These are phyloP conservation scores for Meyerozyma guilliermondii DNA, from an alignment of 1,139 yeast species.

Conservation along the genomic window DNA sequence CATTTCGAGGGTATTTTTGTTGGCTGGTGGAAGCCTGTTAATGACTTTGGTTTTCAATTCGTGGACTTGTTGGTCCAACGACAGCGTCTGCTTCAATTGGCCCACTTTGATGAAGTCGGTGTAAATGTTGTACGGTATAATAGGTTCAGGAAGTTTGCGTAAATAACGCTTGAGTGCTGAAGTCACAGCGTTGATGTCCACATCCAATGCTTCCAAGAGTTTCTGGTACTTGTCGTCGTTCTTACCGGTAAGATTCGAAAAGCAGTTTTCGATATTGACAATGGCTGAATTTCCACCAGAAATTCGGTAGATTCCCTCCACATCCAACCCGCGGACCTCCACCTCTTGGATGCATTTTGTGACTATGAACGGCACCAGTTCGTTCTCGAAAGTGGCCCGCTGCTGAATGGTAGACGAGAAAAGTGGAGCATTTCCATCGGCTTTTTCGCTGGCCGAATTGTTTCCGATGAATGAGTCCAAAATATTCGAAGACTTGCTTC, in stretches of 20 bases:
- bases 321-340: conserved; percentile 63
- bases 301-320: conserved; percentile 87
- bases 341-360: conserved; percentile 74
- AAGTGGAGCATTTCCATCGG: conserved; percentile 19
- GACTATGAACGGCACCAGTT: conserved; percentile 64
- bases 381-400: conserved; percentile 57
- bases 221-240: conserved; percentile 37
- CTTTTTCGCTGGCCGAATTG: conserved; percentile 7
- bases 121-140: conserved; percentile 68
- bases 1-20: conserved; percentile 49
- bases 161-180: conserved; percentile 83
- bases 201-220: conserved; percentile 44
- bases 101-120: conserved; percentile 53
- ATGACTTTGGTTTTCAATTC: conserved; percentile 26
- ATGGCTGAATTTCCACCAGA: conserved; percentile 85
- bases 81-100: conserved; percentile 27
- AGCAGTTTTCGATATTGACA: conserved; percentile 48
- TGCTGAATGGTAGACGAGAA: conserved; percentile 51
- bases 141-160: conserved; percentile 79
- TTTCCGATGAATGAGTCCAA: conserved; percentile 32
- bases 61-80: conserved; percentile 26
- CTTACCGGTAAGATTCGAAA: conserved; percentile 25
- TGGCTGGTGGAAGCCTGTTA: conserved; percentile 59
- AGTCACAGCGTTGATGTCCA: conserved; percentile 84
- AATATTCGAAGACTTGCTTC: conserved; percentile 46